Conservation (phyloP, 371 early-diverging fungal species). For the Mortierella sp. region DNA sequence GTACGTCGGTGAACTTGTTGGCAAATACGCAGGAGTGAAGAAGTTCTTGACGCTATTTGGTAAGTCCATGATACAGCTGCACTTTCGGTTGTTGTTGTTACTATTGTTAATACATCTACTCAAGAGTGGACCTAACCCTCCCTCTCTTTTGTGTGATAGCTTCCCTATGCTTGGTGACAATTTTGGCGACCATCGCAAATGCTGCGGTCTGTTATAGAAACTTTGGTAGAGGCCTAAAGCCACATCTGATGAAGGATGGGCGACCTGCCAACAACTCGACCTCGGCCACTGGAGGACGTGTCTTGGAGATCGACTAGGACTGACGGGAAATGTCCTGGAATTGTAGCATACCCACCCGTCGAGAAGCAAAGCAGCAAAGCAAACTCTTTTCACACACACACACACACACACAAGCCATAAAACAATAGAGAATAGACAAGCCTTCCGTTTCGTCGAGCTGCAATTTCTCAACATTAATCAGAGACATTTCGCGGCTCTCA, state of each 20-base stretch:
- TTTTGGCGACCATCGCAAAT: constrained; percentile 76
- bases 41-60: constrained; percentile 93
- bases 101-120: too few species aligned
- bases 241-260: constrained; percentile 23
- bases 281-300: constrained; percentile 13
- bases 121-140: too few species aligned
- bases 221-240: constrained; percentile 88
- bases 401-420: neutral
- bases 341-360: too few species aligned
- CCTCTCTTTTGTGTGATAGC: constrained; percentile 48
- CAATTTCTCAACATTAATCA: neutral
- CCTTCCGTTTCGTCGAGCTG: neutral
- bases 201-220: constrained; percentile 76
- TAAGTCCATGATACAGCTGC: constrained; percentile 37
- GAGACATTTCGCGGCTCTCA: neutral
- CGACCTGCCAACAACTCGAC: constrained; percentile 11
- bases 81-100: too few species aligned
- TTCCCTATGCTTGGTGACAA: constrained; percentile 68
- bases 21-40: constrained; percentile 71
- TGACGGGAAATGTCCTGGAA: neutral
- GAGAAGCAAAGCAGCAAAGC: too few species aligned
- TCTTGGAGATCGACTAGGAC: constrained; percentile 38
- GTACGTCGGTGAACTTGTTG: constrained; percentile 61
- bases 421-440: neutral
- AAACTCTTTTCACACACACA: neutral